Base-by-base conservation (phyloP, 2,329 filamentous ascomycete species). In the Colletotrichum sp. region DNA sequence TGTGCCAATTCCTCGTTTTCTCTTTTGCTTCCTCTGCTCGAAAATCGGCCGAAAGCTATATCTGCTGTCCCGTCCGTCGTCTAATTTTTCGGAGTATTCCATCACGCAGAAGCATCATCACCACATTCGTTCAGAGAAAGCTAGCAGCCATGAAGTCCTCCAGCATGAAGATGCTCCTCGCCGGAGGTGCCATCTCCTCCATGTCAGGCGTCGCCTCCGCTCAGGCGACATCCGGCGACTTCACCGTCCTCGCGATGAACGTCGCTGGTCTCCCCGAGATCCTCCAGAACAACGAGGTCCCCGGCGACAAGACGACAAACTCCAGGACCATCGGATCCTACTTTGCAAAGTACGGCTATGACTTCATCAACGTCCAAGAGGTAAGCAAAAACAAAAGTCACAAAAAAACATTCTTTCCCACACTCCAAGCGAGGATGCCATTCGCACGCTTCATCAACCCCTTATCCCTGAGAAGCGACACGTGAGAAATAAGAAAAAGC, bases 311-410 rank as follows among this genome's bases (percentile, higher is more conserved):
- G 84, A 84, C 85, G 1, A 86, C 86, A 8, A 93, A 93, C 82
- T 87, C 91, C 2, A 85, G 85, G 12, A 82, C 84, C 32, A 93
- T 94, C 65, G 92, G 92, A 1, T 81, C 86, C 6, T 86, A 89
- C 69, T 91, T 94, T 79, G 85, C 89, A 7, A 78, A 90, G 80
- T 89, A 92, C 74, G 87, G 84, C 72, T 92, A 91, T 83, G 91
- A 92, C 78, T 84, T 94, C 32, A 91, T 94, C 80, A 88, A 94
- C 78, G 85, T 93, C 16, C 93, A 94, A 81, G 93, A 94, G 86
- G 88, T 89, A 18, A 69, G 67, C 44, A 24, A 12, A 12, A 70
- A 15, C 77, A 28, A 77, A 32, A 10, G 16, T 63, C 21, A 21
- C 24, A 5, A 6, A 6, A 34, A 21, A 39, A 13, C 21, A 8